Evolutionary conservation across 2,329 filamentous ascomycete species (phyloP).

Genomic region (Exserohilum turcica): DNA sequence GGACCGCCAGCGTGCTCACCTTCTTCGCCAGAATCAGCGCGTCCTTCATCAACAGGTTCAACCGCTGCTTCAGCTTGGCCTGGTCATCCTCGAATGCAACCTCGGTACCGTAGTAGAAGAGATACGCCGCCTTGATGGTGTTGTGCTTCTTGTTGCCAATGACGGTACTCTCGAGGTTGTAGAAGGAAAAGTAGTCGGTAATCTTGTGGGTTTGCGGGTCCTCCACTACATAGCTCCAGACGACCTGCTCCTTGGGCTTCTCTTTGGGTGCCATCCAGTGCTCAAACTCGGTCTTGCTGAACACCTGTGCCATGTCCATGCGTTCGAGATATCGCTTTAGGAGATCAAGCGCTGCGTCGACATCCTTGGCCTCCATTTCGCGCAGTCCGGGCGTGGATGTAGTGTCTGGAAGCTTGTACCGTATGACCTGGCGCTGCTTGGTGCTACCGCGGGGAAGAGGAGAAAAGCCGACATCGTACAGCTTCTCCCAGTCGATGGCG

Average conservation of each 20-base stretch:
- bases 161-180: constrained; percentile 89
- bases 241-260: constrained; percentile 68
- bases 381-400: constrained; percentile 78
- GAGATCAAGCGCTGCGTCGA: constrained; percentile 74
- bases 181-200: constrained; percentile 97
- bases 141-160: constrained; percentile 80
- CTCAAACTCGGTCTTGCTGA: constrained; percentile 76
- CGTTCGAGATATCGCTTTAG: constrained; percentile 77
- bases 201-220: constrained; percentile 73
- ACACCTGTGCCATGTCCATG: constrained; percentile 84
- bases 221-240: constrained; percentile 92
- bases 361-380: constrained; percentile 77
- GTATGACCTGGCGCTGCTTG: constrained; percentile 80
- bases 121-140: constrained; percentile 85
- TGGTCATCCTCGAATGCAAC: constrained; percentile 66
- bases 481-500: constrained; percentile 91
- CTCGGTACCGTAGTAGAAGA: constrained; percentile 96
- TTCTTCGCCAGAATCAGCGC: constrained; percentile 86
- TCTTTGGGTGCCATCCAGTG: constrained; percentile 83
- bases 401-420: constrained; percentile 78
- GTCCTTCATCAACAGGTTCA: constrained; percentile 82
- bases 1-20: constrained; percentile 45
- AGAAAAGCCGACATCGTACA: constrained; percentile 93
- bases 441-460: constrained; percentile 83
- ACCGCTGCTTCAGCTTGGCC: constrained; percentile 71